These are phyloP conservation scores for Cryptococcus depauperatus DNA, from an alignment of 1,284 basidiomycete genomes.

Conservation along the genomic window DNA sequence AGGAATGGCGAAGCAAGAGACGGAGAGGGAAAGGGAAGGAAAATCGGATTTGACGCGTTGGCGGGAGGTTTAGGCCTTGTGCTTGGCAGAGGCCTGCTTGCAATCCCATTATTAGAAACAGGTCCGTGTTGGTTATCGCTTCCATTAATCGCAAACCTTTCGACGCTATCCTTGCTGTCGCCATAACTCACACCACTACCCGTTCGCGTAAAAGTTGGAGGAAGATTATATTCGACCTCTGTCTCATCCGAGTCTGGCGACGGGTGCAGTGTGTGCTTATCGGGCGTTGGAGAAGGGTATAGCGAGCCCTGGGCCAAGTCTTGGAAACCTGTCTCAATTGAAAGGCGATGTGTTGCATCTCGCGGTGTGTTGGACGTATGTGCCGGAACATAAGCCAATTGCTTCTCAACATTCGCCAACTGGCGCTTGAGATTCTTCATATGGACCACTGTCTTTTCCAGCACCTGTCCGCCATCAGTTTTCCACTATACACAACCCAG, in stretches of 20 bases:
- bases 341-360: not conserved
- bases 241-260: conserved; percentile 34
- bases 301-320: conserved; percentile 3
- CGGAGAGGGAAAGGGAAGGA: conserved; percentile 42
- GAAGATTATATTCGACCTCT: conserved; percentile 30
- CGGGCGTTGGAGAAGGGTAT: conserved; percentile 12
- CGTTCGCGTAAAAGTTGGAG: conserved; percentile 19
- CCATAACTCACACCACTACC: too few relatives aligned
- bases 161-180: too few relatives aligned
- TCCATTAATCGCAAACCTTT: too few relatives aligned
- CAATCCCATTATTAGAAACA: too few relatives aligned
- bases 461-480: conserved; percentile 23
- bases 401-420: conserved; percentile 25
- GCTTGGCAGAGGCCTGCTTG: too few relatives aligned
- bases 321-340: not conserved
- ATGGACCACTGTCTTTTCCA: conserved; percentile 42
- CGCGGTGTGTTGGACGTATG: too few relatives aligned
- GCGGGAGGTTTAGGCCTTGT: conserved; percentile 13
- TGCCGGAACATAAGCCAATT: too few relatives aligned
- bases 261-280: not conserved
- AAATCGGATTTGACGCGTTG: conserved; percentile 32
- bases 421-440: conserved; percentile 37
- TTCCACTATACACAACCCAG: not conserved
- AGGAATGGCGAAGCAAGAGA: conserved; percentile 30
- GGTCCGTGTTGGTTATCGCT: too few relatives aligned